Evolutionary conservation across 2,329 filamentous ascomycete species (phyloP).

Genomic region (Colletotrichum sp.): DNA sequence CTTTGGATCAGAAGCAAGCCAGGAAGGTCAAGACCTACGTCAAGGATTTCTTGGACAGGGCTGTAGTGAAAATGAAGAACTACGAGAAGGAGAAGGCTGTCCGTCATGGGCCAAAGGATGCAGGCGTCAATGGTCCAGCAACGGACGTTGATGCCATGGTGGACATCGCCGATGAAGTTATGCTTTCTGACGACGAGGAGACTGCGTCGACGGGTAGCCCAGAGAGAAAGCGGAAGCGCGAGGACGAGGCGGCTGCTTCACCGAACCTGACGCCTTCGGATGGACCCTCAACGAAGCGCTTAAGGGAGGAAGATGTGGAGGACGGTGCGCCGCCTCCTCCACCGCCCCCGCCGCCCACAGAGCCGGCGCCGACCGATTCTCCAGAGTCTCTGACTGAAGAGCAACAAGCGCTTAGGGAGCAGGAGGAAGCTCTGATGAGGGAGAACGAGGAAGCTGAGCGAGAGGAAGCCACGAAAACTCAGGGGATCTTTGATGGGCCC

Average conservation of each 20-base stretch:
- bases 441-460: conserved; percentile 62
- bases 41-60: conserved; percentile 81
- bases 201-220: conserved; percentile 49
- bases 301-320: conserved; percentile 50
- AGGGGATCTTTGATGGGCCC: not conserved
- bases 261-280: conserved; percentile 57
- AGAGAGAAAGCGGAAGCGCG: conserved; percentile 71
- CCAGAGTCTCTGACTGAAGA: conserved; percentile 43
- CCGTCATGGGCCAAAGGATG: conserved; percentile 26
- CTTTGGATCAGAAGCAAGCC: conserved; percentile 76
- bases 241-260: conserved; percentile 47
- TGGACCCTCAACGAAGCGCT: conserved; percentile 58
- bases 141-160: conserved; percentile 29
- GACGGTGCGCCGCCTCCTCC: conserved; percentile 48
- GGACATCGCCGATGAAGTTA: conserved; percentile 40
- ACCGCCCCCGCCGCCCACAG: conserved; percentile 46
- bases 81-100: conserved; percentile 69
- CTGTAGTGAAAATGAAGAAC: conserved; percentile 74
- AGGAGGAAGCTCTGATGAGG: conserved; percentile 54
- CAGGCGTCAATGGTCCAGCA: conserved; percentile 2
- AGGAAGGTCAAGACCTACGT: conserved; percentile 85
- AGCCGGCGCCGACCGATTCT: conserved; percentile 34
- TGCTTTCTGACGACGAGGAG: conserved; percentile 50
- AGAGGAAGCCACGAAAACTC: conserved; percentile 26
- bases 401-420: conserved; percentile 50